Conservation (phyloP, 2,329 filamentous ascomycete species). For the Fusarium virguliforme region DNA sequence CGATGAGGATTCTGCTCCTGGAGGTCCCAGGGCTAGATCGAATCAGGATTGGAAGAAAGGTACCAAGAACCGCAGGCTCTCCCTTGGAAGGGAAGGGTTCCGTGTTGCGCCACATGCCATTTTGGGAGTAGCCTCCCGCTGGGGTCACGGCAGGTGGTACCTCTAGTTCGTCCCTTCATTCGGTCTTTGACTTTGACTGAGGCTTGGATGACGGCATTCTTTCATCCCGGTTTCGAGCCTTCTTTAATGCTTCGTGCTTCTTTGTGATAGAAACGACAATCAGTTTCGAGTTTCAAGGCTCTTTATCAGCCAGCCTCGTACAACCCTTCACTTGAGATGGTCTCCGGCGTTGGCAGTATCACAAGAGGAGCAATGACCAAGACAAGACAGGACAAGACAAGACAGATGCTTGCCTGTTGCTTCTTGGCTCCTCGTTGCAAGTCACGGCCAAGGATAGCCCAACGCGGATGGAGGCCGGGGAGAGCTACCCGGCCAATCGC, state of each 20-base stretch:
- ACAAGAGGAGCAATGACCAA: slow-evolving; percentile 16
- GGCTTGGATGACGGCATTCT: slow-evolving; percentile 5
- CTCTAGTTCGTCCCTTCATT: background rate
- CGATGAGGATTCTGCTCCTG: slow-evolving; percentile 29
- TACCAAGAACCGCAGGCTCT: slow-evolving; percentile 31
- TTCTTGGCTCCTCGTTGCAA: background rate
- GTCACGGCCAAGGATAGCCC: slow-evolving; percentile 20
- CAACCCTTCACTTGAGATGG: background rate
- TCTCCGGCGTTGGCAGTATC: slow-evolving; percentile 14
- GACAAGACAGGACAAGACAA: too few species aligned
- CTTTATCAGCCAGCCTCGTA: background rate
- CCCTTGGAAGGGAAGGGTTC: slow-evolving; percentile 20
- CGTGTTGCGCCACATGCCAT: slow-evolving; percentile 25
- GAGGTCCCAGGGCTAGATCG: slow-evolving; percentile 20
- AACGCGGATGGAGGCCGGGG: slow-evolving; percentile 31
- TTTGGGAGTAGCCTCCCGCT: slow-evolving; percentile 21
- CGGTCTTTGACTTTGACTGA: slow-evolving; percentile 16
- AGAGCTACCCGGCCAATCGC: slow-evolving; percentile 34
- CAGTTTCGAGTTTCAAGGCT: background rate
- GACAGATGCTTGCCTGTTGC: slow-evolving; percentile 6
- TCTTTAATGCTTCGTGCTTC: background rate
- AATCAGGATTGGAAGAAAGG: slow-evolving; percentile 16
- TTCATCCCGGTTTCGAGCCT: slow-evolving; percentile 25
- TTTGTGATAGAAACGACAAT: slow-evolving; percentile 6
- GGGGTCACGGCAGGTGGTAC: slow-evolving; percentile 32